Conservation (phyloP, 2,329 filamentous ascomycete species). For the Fusarium pseudonygamai region DNA sequence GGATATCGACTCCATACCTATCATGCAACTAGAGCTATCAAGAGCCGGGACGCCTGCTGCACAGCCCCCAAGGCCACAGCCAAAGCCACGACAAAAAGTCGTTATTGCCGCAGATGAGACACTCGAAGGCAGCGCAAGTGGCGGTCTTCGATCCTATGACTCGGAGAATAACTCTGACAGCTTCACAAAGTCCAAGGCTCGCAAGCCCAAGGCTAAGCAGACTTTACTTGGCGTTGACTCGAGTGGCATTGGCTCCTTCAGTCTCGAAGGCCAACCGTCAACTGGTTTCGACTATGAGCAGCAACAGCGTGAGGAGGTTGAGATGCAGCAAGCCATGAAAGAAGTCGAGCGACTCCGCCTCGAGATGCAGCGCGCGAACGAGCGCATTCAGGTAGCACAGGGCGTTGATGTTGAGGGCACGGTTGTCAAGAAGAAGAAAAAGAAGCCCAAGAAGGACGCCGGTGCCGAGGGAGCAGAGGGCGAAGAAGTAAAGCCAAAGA, state of each 20-base stretch:
- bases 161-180: constrained; percentile 63
- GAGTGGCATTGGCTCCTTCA: constrained; percentile 78
- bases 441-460: constrained; percentile 57
- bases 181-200: constrained; percentile 58
- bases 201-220: constrained; percentile 68
- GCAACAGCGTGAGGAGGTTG: constrained; percentile 79
- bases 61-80: constrained; percentile 47
- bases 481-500: constrained; percentile 35
- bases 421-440: constrained; percentile 72
- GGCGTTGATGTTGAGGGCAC: constrained; percentile 73
- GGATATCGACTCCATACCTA: constrained; percentile 94
- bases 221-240: constrained; percentile 86
- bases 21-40: constrained; percentile 89
- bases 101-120: constrained; percentile 79
- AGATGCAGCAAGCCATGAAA: constrained; percentile 88
- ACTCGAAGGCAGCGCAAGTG: constrained; percentile 63
- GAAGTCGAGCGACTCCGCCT: constrained; percentile 87
- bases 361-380: constrained; percentile 87
- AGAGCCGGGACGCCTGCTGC: constrained; percentile 51
- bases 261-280: constrained; percentile 63
- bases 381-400: constrained; percentile 75
- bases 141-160: constrained; percentile 59
- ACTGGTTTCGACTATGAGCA: constrained; percentile 67
- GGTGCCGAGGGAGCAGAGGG: constrained; percentile 23
- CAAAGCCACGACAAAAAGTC: constrained; percentile 66